These are phyloP conservation scores for Moesziomyces aphidis DNA, from an alignment of 1,284 basidiomycete genomes.

Conservation along the genomic window DNA sequence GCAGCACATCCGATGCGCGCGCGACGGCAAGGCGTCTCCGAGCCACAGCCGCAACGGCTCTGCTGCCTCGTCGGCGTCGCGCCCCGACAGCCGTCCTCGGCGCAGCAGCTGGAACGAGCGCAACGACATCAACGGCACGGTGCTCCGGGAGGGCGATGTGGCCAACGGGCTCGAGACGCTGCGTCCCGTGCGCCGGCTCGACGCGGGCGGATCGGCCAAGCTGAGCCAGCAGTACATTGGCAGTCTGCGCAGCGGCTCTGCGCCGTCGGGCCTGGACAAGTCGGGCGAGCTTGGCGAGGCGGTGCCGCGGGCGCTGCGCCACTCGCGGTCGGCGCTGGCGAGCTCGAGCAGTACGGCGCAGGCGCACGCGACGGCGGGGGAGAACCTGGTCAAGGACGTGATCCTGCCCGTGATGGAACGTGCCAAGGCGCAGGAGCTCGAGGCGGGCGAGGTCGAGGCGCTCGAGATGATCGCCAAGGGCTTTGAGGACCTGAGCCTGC, in stretches of 20 bases:
- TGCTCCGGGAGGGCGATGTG: constrained; percentile 82
- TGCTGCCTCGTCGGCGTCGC: constrained; percentile 24
- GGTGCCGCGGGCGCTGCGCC: constrained; percentile 22
- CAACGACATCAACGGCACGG: constrained; percentile 77
- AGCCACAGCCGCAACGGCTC: constrained; percentile 37
- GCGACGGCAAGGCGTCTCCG: constrained; percentile 44
- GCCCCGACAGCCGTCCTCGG: constrained; percentile 23
- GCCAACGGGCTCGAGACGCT: constrained; percentile 78
- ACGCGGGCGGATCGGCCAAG: constrained; percentile 80
- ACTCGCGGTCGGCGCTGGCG: constrained; percentile 40
- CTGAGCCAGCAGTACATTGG: constrained; percentile 85
- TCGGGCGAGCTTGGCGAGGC: neutral
- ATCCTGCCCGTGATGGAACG: constrained; percentile 59
- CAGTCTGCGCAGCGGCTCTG: constrained; percentile 36
- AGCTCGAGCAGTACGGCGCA: constrained; percentile 28
- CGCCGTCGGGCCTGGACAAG: constrained; percentile 27
- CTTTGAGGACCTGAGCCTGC: constrained; percentile 82
- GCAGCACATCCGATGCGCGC: constrained; percentile 37
- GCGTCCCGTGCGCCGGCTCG: constrained; percentile 89
- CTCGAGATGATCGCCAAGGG: constrained; percentile 89
- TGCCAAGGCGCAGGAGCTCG: constrained; percentile 75
- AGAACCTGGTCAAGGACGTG: constrained; percentile 54
- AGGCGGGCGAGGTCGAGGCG: constrained; percentile 86
- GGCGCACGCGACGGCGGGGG: constrained; percentile 42
- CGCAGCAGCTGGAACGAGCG: constrained; percentile 71